phyloP scores from a whole-genome alignment of 2,329 filamentous ascomycete genomes.

The Aaosphaeria pasadenensis region DNA sequence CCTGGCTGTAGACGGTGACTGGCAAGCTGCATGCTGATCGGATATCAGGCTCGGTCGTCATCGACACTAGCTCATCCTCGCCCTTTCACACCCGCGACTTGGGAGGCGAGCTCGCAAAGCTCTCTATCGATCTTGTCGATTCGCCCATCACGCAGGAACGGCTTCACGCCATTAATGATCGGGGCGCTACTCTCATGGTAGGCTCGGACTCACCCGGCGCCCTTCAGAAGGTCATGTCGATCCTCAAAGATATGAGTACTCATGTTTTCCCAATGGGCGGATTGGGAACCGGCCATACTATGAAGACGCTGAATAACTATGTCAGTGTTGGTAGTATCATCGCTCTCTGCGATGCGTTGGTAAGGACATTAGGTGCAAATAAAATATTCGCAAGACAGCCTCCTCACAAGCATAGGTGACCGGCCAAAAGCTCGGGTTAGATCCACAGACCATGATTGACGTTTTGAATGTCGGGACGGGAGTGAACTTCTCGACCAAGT shows the following conservation, averaged over 20 bases:
- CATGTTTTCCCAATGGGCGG: constrained; percentile 37
- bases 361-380: neutral
- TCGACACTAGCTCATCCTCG: constrained; percentile 35
- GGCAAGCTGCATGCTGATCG: neutral
- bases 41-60: constrained; percentile 12
- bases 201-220: constrained; percentile 20
- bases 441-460: constrained; percentile 40
- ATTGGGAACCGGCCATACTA: constrained; percentile 33
- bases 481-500: constrained; percentile 35
- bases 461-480: constrained; percentile 42
- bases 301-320: constrained; percentile 40
- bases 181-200: constrained; percentile 36
- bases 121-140: constrained; percentile 31
- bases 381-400: neutral
- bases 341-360: constrained; percentile 26
- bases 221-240: constrained; percentile 29
- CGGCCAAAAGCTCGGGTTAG: constrained; percentile 35
- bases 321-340: constrained; percentile 33
- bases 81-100: constrained; percentile 34
- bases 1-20: no score
- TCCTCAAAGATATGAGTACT: constrained; percentile 31
- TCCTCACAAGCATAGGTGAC: constrained; percentile 13
- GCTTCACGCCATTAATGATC: constrained; percentile 33
- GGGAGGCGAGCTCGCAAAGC: constrained; percentile 26
- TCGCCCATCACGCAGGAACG: constrained; percentile 37